Base-by-base conservation (phyloP, 1,284 basidiomycete genomes). In the Sporisorium iseilematis-ciliati region DNA sequence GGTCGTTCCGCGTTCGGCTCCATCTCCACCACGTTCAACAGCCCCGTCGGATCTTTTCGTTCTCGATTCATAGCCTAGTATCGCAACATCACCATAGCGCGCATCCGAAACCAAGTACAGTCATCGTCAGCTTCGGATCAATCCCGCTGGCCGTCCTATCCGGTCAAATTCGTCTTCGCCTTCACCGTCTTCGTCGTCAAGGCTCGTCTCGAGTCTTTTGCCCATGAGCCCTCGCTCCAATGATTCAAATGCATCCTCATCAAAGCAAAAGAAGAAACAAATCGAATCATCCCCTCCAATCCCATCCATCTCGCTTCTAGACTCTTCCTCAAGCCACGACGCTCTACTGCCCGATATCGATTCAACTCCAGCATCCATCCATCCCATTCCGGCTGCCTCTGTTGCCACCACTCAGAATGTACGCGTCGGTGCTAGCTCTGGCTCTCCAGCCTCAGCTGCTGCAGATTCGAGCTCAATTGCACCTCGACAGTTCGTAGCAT, bases 211-310 rank as follows among this genome's bases (percentile, higher is more conserved):
- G 48, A 49, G 65, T 53, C 25, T 25, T 33, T 12, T 25, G 45
- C 21, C 50, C 57, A 70, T 70, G 67, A 73, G 60, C 64, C 63
- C 59, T 62, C 63, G 64, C 63, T 72, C 69, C 42, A 26, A 56
- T 33, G 59, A 66, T 56, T 50, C 45, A 35, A 57, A 72, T 66
- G 59, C 60, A 29, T 54, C 60, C 38, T 43, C 45, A 29, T 31
- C 60, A 57, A 61, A 73, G 60, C 65, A 67, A 65, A 67, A 67
- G 35, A 73, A 73, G 57, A 73, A 64, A 41, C 51, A 64, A 25
- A 50, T 21, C 51, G 38, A 56, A 16, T 54, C 54, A 4, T 16
- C 42, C 10, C 7, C 58, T 42, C 40, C 52, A 20, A 8, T 16
- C 3, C 41, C 58, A 21, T 20, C 56, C 50, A 31, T 46, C 38